Evolutionary conservation across 2,329 filamentous ascomycete genomes (phyloP), one percentile per base, ranked within the genome.

Genomic region (Celoporthe dispersa): DNA sequence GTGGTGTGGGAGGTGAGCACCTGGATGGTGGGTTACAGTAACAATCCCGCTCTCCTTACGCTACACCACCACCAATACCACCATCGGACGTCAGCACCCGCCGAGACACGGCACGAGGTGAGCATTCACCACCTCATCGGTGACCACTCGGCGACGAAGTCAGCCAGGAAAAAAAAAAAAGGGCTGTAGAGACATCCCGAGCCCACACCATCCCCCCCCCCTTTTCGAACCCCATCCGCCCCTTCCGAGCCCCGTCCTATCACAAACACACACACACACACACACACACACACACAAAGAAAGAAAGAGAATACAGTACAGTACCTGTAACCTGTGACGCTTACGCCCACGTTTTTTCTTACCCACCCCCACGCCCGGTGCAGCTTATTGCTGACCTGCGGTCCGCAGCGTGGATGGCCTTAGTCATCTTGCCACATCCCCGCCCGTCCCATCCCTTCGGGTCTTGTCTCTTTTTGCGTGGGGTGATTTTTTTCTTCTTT

Each of bases 291-390:
- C 16, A 48, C 41, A 22, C 41, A 48, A 16, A 48, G 22, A 48
- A 48, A 48, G 19, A 48, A n/a, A n/a, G 22, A 48, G 22, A 48
- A 22, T n/a, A n/a, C 22, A n/a, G 44, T 19, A 48, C 44, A n/a
- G n/a, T 25, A 68, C 51, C 19, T 61, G 59, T 22, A 7, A 53
- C 53, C 68, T 63, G 68, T 28, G 65, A 39, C 65, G 37, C 65
- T 35, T 48, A 67, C 60, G 55, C 61, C 70, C 70, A 71, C 70
- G 70, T 69, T 71, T 69, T 63, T 51, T 39, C 48, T 59, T 44
- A 31, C n/a, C 25, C 8, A 41, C 66, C 69, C 66, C 69, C 66
- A 65, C 69, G 61, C 55, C 61, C 35, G n/a, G 22, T 33, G 28
- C 35, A 62, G 39, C 33, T 44, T 35, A 31, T 59, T 48, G 66